A percentile compares a stretch with the other conserved stretches of the same genome.
Evolutionary conservation across 2,329 filamentous ascomycete species (phyloP).

Genomic region (Fusarium liriodendri): DNA sequence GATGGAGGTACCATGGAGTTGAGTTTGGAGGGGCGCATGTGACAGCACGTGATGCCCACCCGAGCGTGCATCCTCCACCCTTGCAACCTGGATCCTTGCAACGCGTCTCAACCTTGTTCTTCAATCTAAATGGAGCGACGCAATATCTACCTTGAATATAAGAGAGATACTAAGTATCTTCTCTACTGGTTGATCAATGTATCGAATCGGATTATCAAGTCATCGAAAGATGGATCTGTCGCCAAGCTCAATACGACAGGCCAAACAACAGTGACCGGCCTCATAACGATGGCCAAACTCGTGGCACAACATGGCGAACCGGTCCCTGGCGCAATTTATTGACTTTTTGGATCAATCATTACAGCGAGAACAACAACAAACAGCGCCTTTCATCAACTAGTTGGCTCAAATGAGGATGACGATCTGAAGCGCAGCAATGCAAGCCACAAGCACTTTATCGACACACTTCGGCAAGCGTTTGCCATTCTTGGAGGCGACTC

Average conservation of each 20-base stretch:
- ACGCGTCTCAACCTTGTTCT: slow-evolving; percentile 48
- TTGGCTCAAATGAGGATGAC: slow-evolving; percentile 46
- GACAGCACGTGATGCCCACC: background rate
- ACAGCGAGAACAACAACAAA: slow-evolving; percentile 46
- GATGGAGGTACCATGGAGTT: background rate
- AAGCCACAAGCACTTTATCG: slow-evolving; percentile 57
- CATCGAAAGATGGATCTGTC: slow-evolving; percentile 20
- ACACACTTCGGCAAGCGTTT: slow-evolving; percentile 52
- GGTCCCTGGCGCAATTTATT: slow-evolving; percentile 49
- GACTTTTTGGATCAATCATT: slow-evolving; percentile 54
- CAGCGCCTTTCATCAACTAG: slow-evolving; percentile 47
- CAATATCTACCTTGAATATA: slow-evolving; percentile 53
- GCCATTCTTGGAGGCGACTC: slow-evolving; percentile 48
- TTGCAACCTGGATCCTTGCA: background rate
- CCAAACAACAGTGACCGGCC: slow-evolving; percentile 48
- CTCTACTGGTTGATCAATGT: slow-evolving; percentile 54
- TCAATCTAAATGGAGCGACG: slow-evolving; percentile 50
- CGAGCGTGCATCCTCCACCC: background rate
- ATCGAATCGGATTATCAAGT: slow-evolving; percentile 51
- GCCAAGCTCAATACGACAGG: slow-evolving; percentile 51
- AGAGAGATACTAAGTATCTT: slow-evolving; percentile 51
- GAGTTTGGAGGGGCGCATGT: background rate
- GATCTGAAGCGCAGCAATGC: slow-evolving; percentile 51
- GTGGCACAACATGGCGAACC: slow-evolving; percentile 50
- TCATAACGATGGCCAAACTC: slow-evolving; percentile 54